These are phyloP conservation scores for Saccharomycopsis capsularis DNA, from an alignment of 805 yeast genomes.

Conservation along the genomic window DNA sequence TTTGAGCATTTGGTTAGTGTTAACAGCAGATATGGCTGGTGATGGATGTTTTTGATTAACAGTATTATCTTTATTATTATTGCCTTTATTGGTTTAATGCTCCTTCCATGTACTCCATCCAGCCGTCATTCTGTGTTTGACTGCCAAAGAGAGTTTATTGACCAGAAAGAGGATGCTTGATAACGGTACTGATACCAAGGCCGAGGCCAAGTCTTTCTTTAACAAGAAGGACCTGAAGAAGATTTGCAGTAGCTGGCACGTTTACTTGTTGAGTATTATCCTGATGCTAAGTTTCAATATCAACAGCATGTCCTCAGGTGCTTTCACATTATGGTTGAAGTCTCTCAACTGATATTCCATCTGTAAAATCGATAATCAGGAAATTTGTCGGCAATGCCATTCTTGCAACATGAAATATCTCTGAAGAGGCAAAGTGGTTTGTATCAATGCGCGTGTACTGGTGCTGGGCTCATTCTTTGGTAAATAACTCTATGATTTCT, in stretches of 20 bases:
- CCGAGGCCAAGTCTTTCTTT: constrained; percentile 31
- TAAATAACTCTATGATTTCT: constrained; percentile 49
- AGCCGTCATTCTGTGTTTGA: constrained; percentile 47
- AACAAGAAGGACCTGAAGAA: constrained; percentile 41
- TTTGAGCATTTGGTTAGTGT: constrained; percentile 40
- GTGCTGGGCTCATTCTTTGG: constrained; percentile 59
- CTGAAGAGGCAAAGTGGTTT: constrained; percentile 55
- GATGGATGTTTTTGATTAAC: constrained; percentile 68
- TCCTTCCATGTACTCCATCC: constrained; percentile 58
- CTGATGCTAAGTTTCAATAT: constrained; percentile 58
- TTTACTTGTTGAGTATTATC: constrained; percentile 49
- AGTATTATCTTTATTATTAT: constrained; percentile 30
- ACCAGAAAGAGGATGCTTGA: constrained; percentile 40
- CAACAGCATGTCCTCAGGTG: constrained; percentile 49
- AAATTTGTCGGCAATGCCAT: constrained; percentile 48
- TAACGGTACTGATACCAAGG: constrained; percentile 25
- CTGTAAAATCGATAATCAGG: constrained; percentile 43
- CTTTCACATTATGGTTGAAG: constrained; percentile 57
- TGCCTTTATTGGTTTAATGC: constrained; percentile 27
- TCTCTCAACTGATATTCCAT: constrained; percentile 38
- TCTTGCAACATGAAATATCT: constrained; percentile 53
- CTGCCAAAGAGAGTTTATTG: constrained; percentile 52
- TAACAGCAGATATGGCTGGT: constrained; percentile 56
- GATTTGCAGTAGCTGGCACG: constrained; percentile 45
- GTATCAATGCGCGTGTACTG: constrained; percentile 54